Evolutionary conservation across 305 asterid species (phyloP), one percentile per base, ranked within the genome.

Genomic region (Fraxinus platypoda): DNA sequence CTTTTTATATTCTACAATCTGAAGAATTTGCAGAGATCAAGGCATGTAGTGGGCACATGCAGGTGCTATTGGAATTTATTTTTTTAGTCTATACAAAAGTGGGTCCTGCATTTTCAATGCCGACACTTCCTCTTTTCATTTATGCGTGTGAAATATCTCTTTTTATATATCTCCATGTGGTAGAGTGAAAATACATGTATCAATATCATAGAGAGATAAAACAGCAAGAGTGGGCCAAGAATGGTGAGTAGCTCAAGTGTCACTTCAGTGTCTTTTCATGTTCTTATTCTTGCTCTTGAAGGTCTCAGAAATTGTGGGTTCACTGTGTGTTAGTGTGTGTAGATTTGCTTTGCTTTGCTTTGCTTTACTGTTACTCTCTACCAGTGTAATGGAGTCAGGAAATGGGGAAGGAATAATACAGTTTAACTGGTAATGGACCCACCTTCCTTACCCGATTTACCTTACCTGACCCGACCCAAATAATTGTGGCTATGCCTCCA

Each of bases 281-380:
- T 72, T 31, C 15, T 6, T 72, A 77, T 8, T 80, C 37, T 86
- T 88, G 87, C 71, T 86, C 81, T 70, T 3, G 81, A 82, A 82
- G 83, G 38, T 49, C 82, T 85, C 83, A 76, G 85, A 74, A 81
- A 76, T 79, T 86, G 86, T 78, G 59, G 73, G 84, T 66, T 73
- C 77, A 85, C 80, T 81, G 84, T 78, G 82, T 71, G 80, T 72
- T 76, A 81, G 80, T 77, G 85, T 62, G 80, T 72, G 80, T 76
- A 75, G 79, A 80, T 57, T 71, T 66, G 9, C 12, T n/a, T 86
- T 54, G 8, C 12, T n/a, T 86, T 54, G 8, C 12, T 25, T 86
- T 46, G 88, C 91, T 88, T 88, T 80, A 86, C 84, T 86, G 89
- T 86, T 87, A 88, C 89, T 86, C 88, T 79, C 91, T 74, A 8